Evolutionary conservation across 495 filamentous ascomycete species (phyloP).

Genomic region (Parmelia sp.): DNA sequence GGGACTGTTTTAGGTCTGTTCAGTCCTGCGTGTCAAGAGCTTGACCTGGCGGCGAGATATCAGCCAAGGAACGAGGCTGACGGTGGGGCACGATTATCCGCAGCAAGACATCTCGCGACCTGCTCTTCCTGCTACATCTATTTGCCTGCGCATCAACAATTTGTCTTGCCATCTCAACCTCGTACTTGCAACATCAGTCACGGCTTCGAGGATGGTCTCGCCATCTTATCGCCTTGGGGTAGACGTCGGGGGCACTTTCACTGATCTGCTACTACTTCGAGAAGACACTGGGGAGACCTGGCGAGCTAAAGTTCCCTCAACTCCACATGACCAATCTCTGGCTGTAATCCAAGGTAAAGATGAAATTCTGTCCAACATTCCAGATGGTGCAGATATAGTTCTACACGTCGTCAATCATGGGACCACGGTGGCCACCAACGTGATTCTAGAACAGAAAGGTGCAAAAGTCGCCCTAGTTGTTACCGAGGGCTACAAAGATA

Average conservation of each 20-base stretch:
- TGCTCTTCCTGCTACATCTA: no score
- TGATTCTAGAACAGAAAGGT: conserved; percentile 40
- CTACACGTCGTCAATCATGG: conserved; percentile 37
- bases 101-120: no score
- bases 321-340: conserved; percentile 42
- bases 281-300: conserved; percentile 35
- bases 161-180: no score
- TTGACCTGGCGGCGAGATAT: no score
- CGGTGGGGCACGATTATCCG: no score
- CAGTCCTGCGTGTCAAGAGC: no score
- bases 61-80: no score
- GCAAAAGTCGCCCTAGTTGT: conserved; percentile 38
- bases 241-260: conserved; percentile 46
- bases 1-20: no score
- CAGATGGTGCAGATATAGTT: conserved; percentile 38
- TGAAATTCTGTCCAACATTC: conserved; percentile 29
- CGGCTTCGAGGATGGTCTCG: background rate
- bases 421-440: conserved; percentile 40
- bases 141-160: no score
- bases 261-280: conserved; percentile 42
- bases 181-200: no score
- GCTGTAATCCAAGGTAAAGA: conserved; percentile 27
- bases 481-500: conserved; percentile 40
- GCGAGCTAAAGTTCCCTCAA: conserved; percentile 46
- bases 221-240: conserved; percentile 35